Conservation (phyloP, 2,329 filamentous ascomycete genomes). For the Lasiodiplodia theobromae region DNA sequence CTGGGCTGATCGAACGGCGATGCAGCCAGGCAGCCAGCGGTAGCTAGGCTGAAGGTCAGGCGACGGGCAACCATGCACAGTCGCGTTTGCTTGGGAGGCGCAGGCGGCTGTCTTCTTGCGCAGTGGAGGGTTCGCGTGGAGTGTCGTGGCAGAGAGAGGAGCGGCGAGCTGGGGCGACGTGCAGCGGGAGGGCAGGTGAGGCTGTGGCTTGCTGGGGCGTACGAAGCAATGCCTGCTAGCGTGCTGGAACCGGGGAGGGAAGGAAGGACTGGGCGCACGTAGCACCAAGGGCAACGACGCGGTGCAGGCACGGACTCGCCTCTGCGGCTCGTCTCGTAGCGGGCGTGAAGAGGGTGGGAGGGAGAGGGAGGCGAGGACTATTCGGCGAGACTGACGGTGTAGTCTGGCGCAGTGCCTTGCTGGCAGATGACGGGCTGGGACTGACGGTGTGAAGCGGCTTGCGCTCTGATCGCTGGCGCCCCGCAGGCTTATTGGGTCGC, state of each 20-base stretch:
- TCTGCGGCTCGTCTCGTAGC: conserved; percentile 22
- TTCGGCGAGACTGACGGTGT: background rate
- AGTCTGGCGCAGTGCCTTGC: conserved; percentile 2
- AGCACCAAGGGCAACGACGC: conserved; percentile 23
- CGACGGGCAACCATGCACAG: conserved; percentile 29
- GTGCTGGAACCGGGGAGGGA: conserved; percentile 13
- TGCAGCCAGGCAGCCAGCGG: conserved; percentile 31
- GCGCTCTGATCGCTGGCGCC: conserved; percentile 14
- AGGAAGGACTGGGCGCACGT: conserved; percentile 27
- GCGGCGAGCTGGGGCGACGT: background rate
- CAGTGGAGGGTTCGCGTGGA: background rate
- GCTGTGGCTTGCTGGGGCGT: conserved; percentile 23
- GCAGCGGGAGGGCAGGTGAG: background rate
- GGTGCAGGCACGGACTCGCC: conserved; percentile 17
- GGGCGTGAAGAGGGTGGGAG: background rate
- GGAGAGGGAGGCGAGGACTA: background rate
- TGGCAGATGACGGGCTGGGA: conserved; percentile 24
- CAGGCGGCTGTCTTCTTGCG: background rate
- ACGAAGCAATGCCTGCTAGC: conserved; percentile 17
- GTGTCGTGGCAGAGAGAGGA: conserved; percentile 17
- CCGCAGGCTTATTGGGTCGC: conserved; percentile 19
- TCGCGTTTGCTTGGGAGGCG: background rate
- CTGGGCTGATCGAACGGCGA: conserved; percentile 29
- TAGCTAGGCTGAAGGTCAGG: conserved; percentile 29
- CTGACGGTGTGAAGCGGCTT: conserved; percentile 26